Evolutionary conservation across 768 basidiomycete species (phyloP), one percentile per base, ranked within the genome.

Genomic region (Russula foetens): DNA sequence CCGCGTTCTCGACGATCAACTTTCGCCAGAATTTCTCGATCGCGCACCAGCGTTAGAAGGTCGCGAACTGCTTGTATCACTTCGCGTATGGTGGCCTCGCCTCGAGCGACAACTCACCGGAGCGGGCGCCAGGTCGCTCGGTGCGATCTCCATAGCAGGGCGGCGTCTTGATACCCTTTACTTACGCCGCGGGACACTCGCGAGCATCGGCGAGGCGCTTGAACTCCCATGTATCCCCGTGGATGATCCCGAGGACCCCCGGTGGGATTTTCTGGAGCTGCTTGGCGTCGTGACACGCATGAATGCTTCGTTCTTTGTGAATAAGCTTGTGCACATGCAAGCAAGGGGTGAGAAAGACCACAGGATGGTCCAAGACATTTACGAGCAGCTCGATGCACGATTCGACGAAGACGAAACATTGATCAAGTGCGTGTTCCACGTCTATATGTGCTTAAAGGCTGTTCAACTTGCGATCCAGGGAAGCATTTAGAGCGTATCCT

Each of bases 381-480:
- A 69, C 50, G 61, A 43, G 38, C 68, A 69, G 17, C 58, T 69
- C 1, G 62, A 69, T 43, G 62, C 66, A 21, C 58, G 68, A n/a
- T 69, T 69, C n/a, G 39, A 64, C 2, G 68, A 69, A 14, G 66
- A 63, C 21, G 63, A 67, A 17, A 21, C 45, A 2, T 33, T 29
- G 21, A 69, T 69, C 50, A 64, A 56, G 68, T 69, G 48, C 19
- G 68, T 38, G 3, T 43, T 38, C 26, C 23, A 11, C 4, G 15
- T 12, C 29, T n/a, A 17, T 1, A 11, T 43, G 21, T 26, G 14
- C 7, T 41, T 31, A 3, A 12, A 23, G 14, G 14, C n/a, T 1
- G 45, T 23, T 47, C 39, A 28, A 4, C 4, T 33, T 28, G 12
- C 1, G 48, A 17, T 17, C 5, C 23, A 67, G 66, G 14, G n/a